Evolutionary conservation across 2,329 filamentous ascomycete genomes (phyloP).

Genomic region (Sporothrix globosa): DNA sequence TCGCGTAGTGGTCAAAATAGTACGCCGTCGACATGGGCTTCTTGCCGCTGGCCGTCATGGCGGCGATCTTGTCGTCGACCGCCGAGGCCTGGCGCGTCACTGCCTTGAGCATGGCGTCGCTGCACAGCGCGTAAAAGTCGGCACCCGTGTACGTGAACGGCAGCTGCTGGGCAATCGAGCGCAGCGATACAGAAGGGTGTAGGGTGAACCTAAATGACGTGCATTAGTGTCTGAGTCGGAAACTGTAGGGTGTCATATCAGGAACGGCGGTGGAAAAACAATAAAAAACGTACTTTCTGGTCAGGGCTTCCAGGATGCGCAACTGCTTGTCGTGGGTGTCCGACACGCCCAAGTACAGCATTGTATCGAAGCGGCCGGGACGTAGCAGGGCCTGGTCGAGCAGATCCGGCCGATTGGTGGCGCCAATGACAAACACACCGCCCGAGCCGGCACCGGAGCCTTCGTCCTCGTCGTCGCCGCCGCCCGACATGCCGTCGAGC

Average conservation of each 20-base stretch:
- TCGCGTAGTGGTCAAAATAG: constrained; percentile 93
- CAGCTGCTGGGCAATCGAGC: constrained; percentile 71
- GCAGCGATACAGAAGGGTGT: constrained; percentile 75
- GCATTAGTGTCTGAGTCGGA: neutral
- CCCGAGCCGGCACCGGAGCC: constrained; percentile 67
- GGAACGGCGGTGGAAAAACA: constrained; percentile 6
- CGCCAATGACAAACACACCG: constrained; percentile 94
- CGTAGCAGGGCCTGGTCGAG: constrained; percentile 87
- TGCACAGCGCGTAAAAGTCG: constrained; percentile 95
- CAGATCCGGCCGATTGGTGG: constrained; percentile 91
- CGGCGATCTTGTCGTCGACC: constrained; percentile 80
- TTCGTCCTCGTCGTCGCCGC: constrained; percentile 32
- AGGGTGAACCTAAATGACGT: constrained; percentile 71
- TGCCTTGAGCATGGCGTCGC: constrained; percentile 97
- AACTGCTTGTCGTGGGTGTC: constrained; percentile 97
- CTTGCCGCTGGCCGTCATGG: constrained; percentile 57
- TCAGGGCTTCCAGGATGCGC: constrained; percentile 90
- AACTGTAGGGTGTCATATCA: constrained; percentile 7
- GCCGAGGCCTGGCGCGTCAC: constrained; percentile 85
- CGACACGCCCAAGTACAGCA: constrained; percentile 94
- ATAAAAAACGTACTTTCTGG: constrained; percentile 72
- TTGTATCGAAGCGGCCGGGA: constrained; percentile 94
- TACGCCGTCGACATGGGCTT: constrained; percentile 78
- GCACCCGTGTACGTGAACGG: constrained; percentile 97
- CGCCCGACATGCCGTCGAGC: constrained; percentile 86